Conservation (phyloP, 176 grass and related monocot genomes). For the Rhynchospora breviuscula region DNA sequence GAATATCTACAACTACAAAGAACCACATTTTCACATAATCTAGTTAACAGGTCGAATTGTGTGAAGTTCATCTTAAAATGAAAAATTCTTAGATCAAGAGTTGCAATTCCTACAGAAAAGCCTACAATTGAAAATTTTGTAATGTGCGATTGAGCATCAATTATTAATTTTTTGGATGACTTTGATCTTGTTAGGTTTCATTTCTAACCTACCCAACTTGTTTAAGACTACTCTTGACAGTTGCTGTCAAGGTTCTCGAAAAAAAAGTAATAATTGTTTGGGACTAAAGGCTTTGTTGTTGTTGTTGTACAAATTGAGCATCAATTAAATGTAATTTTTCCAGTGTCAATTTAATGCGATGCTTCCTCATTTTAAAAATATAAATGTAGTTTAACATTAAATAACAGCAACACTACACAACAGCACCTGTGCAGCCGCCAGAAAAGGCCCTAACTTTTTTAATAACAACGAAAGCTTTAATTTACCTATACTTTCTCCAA, state of each 20-base stretch:
- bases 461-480: neutral
- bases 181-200: too few relatives aligned
- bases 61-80: neutral
- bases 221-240: too few relatives aligned
- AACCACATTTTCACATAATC: neutral
- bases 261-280: too few relatives aligned
- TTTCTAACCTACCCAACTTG: too few relatives aligned
- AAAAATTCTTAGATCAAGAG: neutral
- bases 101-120: neutral
- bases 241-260: too few relatives aligned
- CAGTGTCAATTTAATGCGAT: neutral
- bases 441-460: neutral
- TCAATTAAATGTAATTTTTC: too few relatives aligned
- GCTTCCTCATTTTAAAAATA: neutral
- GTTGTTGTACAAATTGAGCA: too few relatives aligned
- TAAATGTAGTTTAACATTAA: neutral
- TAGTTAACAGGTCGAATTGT: neutral
- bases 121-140: neutral
- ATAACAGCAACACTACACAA: neutral
- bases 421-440: neutral
- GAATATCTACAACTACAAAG: neutral
- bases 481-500: neutral
- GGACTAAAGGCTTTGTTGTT: too few relatives aligned
- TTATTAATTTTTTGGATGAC: too few relatives aligned
- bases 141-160: neutral